Conservation (phyloP, 2,329 filamentous ascomycete genomes). For the Bimuria novae-zelandiae region DNA sequence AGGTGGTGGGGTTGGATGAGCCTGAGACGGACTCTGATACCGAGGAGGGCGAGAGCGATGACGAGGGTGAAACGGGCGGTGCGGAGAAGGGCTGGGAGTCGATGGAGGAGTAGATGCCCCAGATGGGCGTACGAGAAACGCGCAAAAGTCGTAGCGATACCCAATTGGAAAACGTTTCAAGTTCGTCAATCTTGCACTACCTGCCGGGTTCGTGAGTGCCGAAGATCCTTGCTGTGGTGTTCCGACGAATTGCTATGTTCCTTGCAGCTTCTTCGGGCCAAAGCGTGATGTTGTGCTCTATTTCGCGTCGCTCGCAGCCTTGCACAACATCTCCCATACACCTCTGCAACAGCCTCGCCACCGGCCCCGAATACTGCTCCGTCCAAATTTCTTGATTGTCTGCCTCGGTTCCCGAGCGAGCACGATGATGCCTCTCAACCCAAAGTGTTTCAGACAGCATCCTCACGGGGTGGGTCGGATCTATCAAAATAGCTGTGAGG, state of each 20-base stretch:
- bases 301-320: not conserved
- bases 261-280: not conserved
- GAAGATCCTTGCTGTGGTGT: no score
- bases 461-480: no score
- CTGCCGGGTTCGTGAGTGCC: no score
- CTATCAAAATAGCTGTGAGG: no score
- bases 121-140: conserved; percentile 3
- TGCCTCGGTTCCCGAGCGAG: no score
- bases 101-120: conserved; percentile 45
- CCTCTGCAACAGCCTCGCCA: no score
- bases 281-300: not conserved
- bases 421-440: no score
- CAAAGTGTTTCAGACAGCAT: no score
- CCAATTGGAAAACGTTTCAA: conserved; percentile 1
- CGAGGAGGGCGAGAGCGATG: conserved; percentile 53
- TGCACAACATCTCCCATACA: not conserved
- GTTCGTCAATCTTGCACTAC: no score
- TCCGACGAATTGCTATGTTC: no score
- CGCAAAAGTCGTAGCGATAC: conserved; percentile 6
- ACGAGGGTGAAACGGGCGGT: conserved; percentile 44
- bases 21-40: conserved; percentile 66
- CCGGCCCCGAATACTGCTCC: no score
- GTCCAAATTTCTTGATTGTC: no score
- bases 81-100: conserved; percentile 46
- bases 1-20: conserved; percentile 73